Base-by-base conservation (phyloP, 148 eudicot species). In the Chenopodium berlandieri region DNA sequence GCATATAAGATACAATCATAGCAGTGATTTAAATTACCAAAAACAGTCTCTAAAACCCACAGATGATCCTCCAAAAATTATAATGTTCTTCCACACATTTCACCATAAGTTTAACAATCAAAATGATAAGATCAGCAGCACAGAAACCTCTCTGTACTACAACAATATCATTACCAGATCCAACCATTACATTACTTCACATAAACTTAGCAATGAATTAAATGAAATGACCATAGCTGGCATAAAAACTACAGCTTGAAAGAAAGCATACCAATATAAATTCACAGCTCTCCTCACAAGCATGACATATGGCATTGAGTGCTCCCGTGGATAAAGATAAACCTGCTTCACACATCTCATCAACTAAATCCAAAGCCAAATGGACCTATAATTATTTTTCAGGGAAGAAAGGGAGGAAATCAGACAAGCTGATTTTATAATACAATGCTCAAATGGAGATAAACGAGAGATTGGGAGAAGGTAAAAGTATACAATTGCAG, bases 211-310 rank as follows among this genome's bases (percentile, higher is more conserved):
- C 34, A 56, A 70, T 37, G 20, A 23, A 30, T 20, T 13, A 75
- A 69, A 22, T 69, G 34, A 10, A 40, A 62, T 32, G 12, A 32
- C 50, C 69, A 54, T 31, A 34, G 37, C 23, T 17, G 79, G 68
- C 44, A 50, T 23, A 54, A 81, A 16, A 72, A 17, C 4, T 14
- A 27, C 63, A 76, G 32, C 25, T 48, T 66, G 68, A 67, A 72
- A 81, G 75, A 44, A 65, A 77, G 76, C 88, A 52, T 91, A 94
- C 98, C 98, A 92, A 79, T 85, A 88, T 88, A 81, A 78, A 94
- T 75, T 97, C 97, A 83, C 89, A 89, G 83, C 85, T 88, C 73
- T 87, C 86, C 37, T 90, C 89, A 77, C 98, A 97, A 62, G 95
- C 89, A 74, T 84, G 87, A 79, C 93, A 88, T 78, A 97, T 82